phyloP scores from a whole-genome alignment of 495 filamentous ascomycete genomes.

The Podospora bellae-mahoneyi region DNA sequence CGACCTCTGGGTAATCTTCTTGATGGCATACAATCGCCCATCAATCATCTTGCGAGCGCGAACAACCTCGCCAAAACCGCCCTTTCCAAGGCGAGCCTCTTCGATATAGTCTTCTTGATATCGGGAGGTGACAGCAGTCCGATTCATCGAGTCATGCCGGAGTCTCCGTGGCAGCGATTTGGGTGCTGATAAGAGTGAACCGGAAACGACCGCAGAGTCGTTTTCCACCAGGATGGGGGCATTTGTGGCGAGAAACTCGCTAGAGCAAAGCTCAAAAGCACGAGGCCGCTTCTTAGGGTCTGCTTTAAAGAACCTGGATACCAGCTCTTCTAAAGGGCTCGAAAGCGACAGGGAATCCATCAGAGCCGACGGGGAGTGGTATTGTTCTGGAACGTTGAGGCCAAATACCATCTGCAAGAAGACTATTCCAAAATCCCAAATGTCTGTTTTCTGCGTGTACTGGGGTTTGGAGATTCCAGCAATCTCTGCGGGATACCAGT shows the following conservation, averaged over 20 bases:
- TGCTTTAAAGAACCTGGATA: conserved; percentile 75
- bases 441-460: conserved; percentile 76
- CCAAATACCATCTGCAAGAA: conserved; percentile 95
- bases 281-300: conserved; percentile 81
- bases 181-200: conserved; percentile 40
- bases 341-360: conserved; percentile 62
- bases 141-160: conserved; percentile 51
- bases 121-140: conserved; percentile 53
- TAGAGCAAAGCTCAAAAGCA: conserved; percentile 84
- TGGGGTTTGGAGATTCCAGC: conserved; percentile 55
- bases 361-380: conserved; percentile 71
- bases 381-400: conserved; percentile 66
- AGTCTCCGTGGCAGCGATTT: conserved; percentile 38
- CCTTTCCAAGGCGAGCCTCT: conserved; percentile 81
- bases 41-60: conserved; percentile 92
- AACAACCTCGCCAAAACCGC: conserved; percentile 96
- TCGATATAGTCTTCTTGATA: conserved; percentile 89
- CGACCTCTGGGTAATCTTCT: conserved; percentile 86
- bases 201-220: conserved; percentile 30
- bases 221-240: conserved; percentile 52
- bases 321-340: conserved; percentile 69
- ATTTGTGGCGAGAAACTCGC: conserved; percentile 73
- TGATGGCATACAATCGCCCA: conserved; percentile 89
- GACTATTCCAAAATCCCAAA: conserved; percentile 90
- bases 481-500: conserved; percentile 81